Conservation (phyloP, 257 asterid species). For the Capsicum pubescens region DNA sequence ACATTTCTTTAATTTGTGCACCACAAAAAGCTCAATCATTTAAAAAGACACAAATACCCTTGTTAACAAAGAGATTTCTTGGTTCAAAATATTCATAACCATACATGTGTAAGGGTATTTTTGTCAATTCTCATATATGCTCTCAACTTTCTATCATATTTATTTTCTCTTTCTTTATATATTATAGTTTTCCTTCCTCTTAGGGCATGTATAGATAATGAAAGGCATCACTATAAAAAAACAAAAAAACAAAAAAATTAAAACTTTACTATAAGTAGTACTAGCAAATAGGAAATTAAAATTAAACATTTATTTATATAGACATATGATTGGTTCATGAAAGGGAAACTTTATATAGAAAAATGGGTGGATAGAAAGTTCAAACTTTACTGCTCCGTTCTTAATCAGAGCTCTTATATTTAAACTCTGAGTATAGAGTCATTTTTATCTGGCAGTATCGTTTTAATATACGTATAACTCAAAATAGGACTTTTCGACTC, state of each 20-base stretch:
- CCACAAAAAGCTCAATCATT: slow-evolving; percentile 13
- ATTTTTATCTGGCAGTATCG: no score
- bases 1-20: slow-evolving; percentile 11
- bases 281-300: not conserved
- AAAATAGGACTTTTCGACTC: not conserved
- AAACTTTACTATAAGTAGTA: not conserved
- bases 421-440: no score
- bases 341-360: not conserved
- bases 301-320: no score
- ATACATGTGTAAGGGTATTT: not conserved
- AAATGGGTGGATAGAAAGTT: not conserved
- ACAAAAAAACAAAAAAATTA: not conserved
- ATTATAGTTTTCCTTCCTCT: not conserved
- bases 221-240: not conserved
- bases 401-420: no score
- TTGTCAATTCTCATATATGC: not conserved
- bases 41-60: slow-evolving; percentile 13
- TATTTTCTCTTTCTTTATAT: not conserved
- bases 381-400: not conserved
- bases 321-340: not conserved
- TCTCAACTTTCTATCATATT: not conserved
- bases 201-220: slow-evolving; percentile 23
- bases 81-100: not conserved
- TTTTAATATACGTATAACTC: no score
- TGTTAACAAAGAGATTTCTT: not conserved